Evolutionary conservation across 345 rosid species (phyloP).

Genomic region (Aquilaria sinensis): DNA sequence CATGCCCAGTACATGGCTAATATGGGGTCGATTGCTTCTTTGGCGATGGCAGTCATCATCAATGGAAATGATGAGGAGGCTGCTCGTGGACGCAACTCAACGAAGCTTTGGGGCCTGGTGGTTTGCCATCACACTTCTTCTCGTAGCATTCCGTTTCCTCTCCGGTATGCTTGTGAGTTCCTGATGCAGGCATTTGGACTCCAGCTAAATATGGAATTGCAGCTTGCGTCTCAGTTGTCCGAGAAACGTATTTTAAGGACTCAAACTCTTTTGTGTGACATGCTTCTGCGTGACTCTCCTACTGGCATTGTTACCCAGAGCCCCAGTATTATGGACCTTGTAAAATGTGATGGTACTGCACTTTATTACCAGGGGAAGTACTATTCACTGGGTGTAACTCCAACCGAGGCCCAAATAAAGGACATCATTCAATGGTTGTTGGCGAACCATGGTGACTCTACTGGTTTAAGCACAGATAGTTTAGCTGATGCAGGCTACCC

Average conservation of each 20-base stretch:
- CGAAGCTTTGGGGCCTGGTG: constrained; percentile 95
- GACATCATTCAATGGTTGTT: constrained; percentile 88
- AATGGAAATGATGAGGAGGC: constrained; percentile 80
- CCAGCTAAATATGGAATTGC: constrained; percentile 97
- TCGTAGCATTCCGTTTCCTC: constrained; percentile 82
- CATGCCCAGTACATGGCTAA: constrained; percentile 96
- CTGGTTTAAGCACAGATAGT: constrained; percentile 94
- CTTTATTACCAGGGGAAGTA: constrained; percentile 78
- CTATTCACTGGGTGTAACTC: constrained; percentile 75
- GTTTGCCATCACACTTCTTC: constrained; percentile 98
- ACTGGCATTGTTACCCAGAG: constrained; percentile 91
- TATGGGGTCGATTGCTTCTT: constrained; percentile 88
- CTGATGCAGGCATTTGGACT: constrained; percentile 98
- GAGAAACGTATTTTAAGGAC: constrained; percentile 91
- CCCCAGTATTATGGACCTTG: constrained; percentile 95
- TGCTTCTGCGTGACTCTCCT: constrained; percentile 97
- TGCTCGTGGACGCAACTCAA: constrained; percentile 55
- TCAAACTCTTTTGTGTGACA: constrained; percentile 91
- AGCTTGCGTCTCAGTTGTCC: constrained; percentile 74
- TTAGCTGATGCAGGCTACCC: constrained; percentile 92
- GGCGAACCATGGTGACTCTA: constrained; percentile 79
- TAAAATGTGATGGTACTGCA: constrained; percentile 96
- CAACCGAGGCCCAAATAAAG: constrained; percentile 74
- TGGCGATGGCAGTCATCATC: constrained; percentile 90
- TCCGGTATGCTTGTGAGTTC: constrained; percentile 97